A percentile compares a stretch with the other conserved stretches of the same genome.
Evolutionary conservation across 1,284 basidiomycete species (phyloP).

Genomic region (Rhizoctonia solani): DNA sequence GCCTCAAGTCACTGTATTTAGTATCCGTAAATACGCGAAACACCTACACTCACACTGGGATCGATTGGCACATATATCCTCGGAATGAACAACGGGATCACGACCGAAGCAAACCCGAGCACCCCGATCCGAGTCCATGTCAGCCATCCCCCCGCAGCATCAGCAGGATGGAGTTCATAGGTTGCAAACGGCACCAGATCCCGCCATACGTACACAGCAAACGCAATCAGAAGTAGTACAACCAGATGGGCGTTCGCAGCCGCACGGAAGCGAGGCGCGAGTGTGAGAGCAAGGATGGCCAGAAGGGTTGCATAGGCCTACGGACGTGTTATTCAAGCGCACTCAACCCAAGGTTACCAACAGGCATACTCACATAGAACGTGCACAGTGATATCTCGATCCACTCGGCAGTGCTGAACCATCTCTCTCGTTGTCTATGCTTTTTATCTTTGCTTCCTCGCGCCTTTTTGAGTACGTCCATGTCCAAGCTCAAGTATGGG

Average conservation of each 20-base stretch:
- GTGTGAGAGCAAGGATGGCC: constrained; percentile 22
- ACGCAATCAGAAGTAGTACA: constrained; percentile 36
- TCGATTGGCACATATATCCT: constrained; percentile 38
- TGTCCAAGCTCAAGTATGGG: not conserved
- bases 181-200: constrained; percentile 38
- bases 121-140: constrained; percentile 38
- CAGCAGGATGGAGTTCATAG: constrained; percentile 31
- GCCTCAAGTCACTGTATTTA: constrained; percentile 19
- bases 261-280: not conserved
- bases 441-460: constrained; percentile 14
- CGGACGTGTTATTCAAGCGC: not conserved
- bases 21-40: constrained; percentile 7
- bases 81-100: constrained; percentile 39
- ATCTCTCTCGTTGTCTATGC: constrained; percentile 23
- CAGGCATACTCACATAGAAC: not conserved
- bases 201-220: constrained; percentile 35
- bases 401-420: constrained; percentile 26
- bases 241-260: constrained; percentile 28
- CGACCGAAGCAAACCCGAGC: constrained; percentile 36
- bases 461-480: constrained; percentile 4
- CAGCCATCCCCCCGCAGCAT: constrained; percentile 35
- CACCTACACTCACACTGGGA: constrained; percentile 42
- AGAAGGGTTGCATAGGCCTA: constrained; percentile 34
- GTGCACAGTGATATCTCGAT: not conserved
- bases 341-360: not conserved